phyloP scores from a whole-genome alignment of 2,329 filamentous ascomycete genomes.

The Phialemonium atrogriseum region DNA sequence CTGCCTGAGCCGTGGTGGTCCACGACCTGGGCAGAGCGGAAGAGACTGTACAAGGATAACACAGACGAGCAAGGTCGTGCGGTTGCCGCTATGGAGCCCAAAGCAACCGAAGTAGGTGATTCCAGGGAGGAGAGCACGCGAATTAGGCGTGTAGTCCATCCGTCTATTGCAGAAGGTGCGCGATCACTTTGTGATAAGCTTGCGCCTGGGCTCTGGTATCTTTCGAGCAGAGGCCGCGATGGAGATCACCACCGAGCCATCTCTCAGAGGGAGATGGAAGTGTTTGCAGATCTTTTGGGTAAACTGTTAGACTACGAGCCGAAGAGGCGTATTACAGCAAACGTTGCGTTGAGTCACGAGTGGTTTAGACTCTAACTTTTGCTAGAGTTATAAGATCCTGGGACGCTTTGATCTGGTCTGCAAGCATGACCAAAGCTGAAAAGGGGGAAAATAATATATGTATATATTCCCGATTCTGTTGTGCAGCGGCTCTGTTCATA shows the following conservation, averaged over 20 bases:
- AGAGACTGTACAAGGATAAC: constrained; percentile 14
- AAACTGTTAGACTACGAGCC: constrained; percentile 14
- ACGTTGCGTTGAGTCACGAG: constrained; percentile 12
- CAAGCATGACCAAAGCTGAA: too few species aligned
- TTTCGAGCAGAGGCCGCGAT: too few species aligned
- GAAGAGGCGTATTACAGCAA: constrained; percentile 8
- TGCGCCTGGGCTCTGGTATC: constrained; percentile 4
- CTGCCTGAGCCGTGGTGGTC: constrained; percentile 22
- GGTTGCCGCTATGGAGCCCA: constrained; percentile 5
- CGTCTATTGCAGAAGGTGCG: too few species aligned
- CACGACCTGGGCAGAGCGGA: constrained; percentile 16
- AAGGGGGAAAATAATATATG: too few species aligned
- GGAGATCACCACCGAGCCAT: constrained; percentile 6
- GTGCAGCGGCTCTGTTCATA: too few species aligned
- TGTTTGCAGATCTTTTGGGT: constrained; percentile 16
- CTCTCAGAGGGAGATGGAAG: constrained; percentile 10
- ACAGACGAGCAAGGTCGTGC: constrained; percentile 8
- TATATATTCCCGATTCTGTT: too few species aligned
- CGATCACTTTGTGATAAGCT: constrained; percentile 10
- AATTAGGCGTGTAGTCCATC: too few species aligned
- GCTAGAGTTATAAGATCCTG: too few species aligned
- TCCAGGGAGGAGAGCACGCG: too few species aligned
- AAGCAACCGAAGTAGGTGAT: too few species aligned
- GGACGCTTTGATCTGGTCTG: too few species aligned
- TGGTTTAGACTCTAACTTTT: constrained; percentile 17